Evolutionary conservation across 768 basidiomycete genomes (phyloP).

Genomic region (Amanita rimosa): DNA sequence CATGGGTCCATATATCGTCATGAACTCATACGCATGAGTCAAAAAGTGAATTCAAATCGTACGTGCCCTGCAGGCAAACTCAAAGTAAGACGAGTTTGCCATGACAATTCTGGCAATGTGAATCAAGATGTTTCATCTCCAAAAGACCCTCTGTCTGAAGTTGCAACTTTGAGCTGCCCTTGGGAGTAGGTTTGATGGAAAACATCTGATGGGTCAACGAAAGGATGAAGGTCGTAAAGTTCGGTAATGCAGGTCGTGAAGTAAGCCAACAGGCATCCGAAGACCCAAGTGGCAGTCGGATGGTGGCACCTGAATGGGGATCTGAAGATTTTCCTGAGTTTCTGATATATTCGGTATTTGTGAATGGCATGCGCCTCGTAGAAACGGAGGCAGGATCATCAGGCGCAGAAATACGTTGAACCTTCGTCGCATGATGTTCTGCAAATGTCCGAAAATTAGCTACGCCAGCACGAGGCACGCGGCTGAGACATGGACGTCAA

Average conservation of each 20-base stretch:
- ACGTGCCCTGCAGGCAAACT: constrained; percentile 4
- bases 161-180: constrained; percentile 20
- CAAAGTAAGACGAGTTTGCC: constrained; percentile 29
- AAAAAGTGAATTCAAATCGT: no score
- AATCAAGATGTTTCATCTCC: constrained; percentile 16
- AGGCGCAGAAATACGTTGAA: background rate
- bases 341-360: background rate
- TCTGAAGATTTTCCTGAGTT: background rate
- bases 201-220: constrained; percentile 6
- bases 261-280: constrained; percentile 32
- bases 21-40: background rate
- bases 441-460: constrained; percentile 34
- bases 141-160: constrained; percentile 30
- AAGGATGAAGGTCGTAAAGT: constrained; percentile 44
- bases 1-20: constrained; percentile 2
- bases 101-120: constrained; percentile 28
- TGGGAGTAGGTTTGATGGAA: background rate
- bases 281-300: constrained; percentile 30
- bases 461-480: constrained; percentile 45
- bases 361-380: background rate
- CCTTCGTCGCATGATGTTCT: constrained; percentile 9
- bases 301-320: constrained; percentile 3
- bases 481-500: constrained; percentile 46
- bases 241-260: constrained; percentile 48
- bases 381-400: background rate